phyloP scores from a whole-genome alignment of 2,329 filamentous ascomycete species.

The Ophiostoma populinum region DNA sequence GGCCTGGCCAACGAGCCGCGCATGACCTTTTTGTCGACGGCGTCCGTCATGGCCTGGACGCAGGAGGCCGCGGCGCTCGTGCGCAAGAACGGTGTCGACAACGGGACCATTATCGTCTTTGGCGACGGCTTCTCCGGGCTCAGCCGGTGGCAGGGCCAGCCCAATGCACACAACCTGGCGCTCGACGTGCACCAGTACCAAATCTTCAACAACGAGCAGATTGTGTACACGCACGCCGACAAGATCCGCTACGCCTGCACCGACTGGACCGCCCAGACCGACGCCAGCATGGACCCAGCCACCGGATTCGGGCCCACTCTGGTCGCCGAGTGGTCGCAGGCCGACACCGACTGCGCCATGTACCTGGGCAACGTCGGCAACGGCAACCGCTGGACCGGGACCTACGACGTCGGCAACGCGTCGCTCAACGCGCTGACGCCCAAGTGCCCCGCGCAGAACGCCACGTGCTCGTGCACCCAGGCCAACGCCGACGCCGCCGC shows the following conservation, averaged over 20 bases:
- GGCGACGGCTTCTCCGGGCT: conserved; percentile 92
- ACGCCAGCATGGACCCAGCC: conserved; percentile 49
- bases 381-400: conserved; percentile 86
- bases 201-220: conserved; percentile 86
- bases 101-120: conserved; percentile 55
- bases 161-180: conserved; percentile 56
- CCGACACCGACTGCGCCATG: conserved; percentile 82
- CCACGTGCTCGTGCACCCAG: conserved; percentile 50
- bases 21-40: conserved; percentile 55
- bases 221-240: conserved; percentile 61
- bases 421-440: conserved; percentile 47
- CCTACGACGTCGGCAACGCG: conserved; percentile 50
- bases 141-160: conserved; percentile 72
- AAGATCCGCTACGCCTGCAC: conserved; percentile 79
- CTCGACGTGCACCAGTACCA: conserved; percentile 98
- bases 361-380: conserved; percentile 80
- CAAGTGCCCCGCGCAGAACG: conserved; percentile 52
- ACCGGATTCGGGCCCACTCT: conserved; percentile 86
- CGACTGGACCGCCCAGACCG: conserved; percentile 69
- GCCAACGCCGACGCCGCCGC: conserved; percentile 56
- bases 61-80: conserved; percentile 53
- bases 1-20: conserved; percentile 87
- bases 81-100: conserved; percentile 54
- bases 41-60: conserved; percentile 65
- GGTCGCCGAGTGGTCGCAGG: conserved; percentile 94